Evolutionary conservation across 2,329 filamentous ascomycete genomes (phyloP).

Genomic region (Aspergillus spinulosporus): DNA sequence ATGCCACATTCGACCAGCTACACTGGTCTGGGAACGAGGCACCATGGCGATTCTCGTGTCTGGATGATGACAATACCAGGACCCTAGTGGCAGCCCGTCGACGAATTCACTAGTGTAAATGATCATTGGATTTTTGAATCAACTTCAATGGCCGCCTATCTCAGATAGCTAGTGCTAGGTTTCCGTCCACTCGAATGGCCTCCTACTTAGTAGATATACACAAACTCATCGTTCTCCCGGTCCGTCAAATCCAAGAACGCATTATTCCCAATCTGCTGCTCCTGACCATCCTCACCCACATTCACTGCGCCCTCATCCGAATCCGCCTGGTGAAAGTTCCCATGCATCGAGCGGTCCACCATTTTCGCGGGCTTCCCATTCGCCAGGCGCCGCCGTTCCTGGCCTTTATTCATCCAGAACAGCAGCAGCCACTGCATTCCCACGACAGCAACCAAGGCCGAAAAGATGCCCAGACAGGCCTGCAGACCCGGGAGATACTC

Average conservation of each 20-base stretch:
- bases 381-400: constrained; percentile 55
- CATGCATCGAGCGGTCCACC: constrained; percentile 62
- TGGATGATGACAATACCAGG: too few relatives aligned
- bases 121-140: too few relatives aligned
- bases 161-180: too few relatives aligned
- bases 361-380: constrained; percentile 63
- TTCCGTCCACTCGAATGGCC: too few relatives aligned
- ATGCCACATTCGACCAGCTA: too few relatives aligned
- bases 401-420: constrained; percentile 54
- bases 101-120: too few relatives aligned
- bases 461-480: constrained; percentile 48
- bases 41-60: too few relatives aligned
- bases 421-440: constrained; percentile 58
- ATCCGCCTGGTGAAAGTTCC: constrained; percentile 5
- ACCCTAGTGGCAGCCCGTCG: too few relatives aligned
- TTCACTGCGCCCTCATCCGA: constrained; percentile 17
- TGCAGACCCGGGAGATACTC: constrained; percentile 59
- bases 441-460: constrained; percentile 55
- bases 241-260: constrained; percentile 64
- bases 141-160: too few relatives aligned
- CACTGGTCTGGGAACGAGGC: too few relatives aligned
- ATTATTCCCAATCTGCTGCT: constrained; percentile 47
- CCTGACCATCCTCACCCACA: constrained; percentile 11
- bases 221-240: constrained; percentile 66
- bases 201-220: constrained; percentile 57